Evolutionary conservation across 129 eudicot genomes (phyloP).

Genomic region (Calendula officinalis): DNA sequence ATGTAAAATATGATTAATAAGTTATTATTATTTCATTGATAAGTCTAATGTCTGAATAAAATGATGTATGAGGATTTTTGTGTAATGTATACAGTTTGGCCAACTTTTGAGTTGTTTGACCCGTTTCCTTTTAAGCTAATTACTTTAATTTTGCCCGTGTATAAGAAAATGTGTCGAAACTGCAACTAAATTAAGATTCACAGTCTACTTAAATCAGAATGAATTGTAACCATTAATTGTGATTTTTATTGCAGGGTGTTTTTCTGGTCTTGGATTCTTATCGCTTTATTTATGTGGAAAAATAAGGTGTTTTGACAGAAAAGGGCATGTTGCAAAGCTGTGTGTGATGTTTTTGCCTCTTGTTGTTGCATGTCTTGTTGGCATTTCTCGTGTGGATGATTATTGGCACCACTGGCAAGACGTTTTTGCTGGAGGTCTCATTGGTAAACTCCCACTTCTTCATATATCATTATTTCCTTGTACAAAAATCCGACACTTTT

Average conservation of each 20-base stretch:
- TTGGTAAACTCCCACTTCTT: constrained; percentile 43
- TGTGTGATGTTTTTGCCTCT: constrained; percentile 70
- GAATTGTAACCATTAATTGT: background rate
- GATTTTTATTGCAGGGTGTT: constrained; percentile 55
- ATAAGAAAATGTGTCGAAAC: background rate
- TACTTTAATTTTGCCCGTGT: background rate
- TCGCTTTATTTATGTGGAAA: constrained; percentile 74
- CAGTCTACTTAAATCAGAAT: constrained; percentile 2
- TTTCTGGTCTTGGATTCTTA: constrained; percentile 89
- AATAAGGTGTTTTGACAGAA: constrained; percentile 58
- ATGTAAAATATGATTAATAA: background rate
- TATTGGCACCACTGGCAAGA: constrained; percentile 98
- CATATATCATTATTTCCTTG: background rate
- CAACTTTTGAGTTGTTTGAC: background rate
- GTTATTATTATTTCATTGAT: background rate
- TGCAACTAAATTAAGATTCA: background rate
- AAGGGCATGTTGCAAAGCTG: constrained; percentile 86
- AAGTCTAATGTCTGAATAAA: background rate
- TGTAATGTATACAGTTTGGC: background rate
- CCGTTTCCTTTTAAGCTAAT: background rate
- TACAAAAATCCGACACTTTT: too few relatives aligned
- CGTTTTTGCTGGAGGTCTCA: constrained; percentile 77
- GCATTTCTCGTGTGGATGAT: constrained; percentile 83
- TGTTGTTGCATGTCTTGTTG: constrained; percentile 69
- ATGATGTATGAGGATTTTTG: background rate